phyloP scores from a whole-genome alignment of 1,139 yeast species.

The Yamadazyma dushanensis region DNA sequence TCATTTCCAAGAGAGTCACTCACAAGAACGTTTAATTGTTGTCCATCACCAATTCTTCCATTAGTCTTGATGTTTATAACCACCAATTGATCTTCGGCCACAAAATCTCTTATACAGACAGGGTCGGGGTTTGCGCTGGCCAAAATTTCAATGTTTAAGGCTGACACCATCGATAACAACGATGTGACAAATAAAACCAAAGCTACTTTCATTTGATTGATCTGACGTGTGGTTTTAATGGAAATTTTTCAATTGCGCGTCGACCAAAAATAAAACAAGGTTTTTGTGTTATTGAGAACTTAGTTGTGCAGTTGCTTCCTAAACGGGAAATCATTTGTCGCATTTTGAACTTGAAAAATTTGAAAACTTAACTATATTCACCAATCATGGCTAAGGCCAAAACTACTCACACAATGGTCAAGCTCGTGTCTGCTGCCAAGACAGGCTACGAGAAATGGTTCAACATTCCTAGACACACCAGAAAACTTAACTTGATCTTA shows the following conservation, averaged over 20 bases:
- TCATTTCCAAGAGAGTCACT: slow-evolving; percentile 72
- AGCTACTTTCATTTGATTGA: slow-evolving; percentile 9
- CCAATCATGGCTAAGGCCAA: slow-evolving; percentile 44
- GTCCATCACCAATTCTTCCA: slow-evolving; percentile 85
- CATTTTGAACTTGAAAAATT: slow-evolving; percentile 3
- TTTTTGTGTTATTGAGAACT: neutral
- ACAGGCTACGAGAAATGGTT: slow-evolving; percentile 86
- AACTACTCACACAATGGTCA: slow-evolving; percentile 48
- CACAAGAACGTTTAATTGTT: slow-evolving; percentile 60
- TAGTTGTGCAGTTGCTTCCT: slow-evolving; percentile 8
- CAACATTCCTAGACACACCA: slow-evolving; percentile 78
- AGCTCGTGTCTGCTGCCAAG: slow-evolving; percentile 76
- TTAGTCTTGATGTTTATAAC: slow-evolving; percentile 75
- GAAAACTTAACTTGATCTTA: slow-evolving; percentile 75
- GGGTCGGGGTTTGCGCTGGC: slow-evolving; percentile 38
- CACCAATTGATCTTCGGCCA: slow-evolving; percentile 77
- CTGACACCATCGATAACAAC: slow-evolving; percentile 24
- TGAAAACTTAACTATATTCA: neutral
- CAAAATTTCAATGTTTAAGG: slow-evolving; percentile 42
- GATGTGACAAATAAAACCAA: slow-evolving; percentile 16
- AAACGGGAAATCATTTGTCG: slow-evolving; percentile 18
- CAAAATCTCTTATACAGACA: slow-evolving; percentile 87
- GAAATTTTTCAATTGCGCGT: slow-evolving; percentile 13
- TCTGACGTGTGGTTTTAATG: slow-evolving; percentile 11
- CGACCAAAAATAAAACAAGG: slow-evolving; percentile 1